Percentiles rank a stretch among this genome's conserved stretches.
phyloP scores from a whole-genome alignment of 495 filamentous ascomycete species.

The Daldinia loculata region DNA sequence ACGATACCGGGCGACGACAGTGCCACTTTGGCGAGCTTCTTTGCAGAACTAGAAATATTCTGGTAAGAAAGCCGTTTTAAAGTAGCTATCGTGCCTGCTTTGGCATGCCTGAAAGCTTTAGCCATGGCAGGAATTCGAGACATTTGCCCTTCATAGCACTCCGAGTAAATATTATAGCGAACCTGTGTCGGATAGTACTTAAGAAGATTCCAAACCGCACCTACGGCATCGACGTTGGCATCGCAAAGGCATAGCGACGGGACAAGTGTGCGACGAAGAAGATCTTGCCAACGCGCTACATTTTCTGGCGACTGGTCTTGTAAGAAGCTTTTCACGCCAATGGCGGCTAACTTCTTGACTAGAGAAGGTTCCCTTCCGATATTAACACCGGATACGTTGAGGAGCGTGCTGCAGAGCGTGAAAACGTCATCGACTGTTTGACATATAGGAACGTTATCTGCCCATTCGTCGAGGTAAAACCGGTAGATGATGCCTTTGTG shows the following conservation, averaged over 20 bases:
- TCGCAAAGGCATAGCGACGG: slow-evolving; percentile 85
- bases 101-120: slow-evolving; percentile 77
- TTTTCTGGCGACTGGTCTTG: slow-evolving; percentile 76
- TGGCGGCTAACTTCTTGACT: slow-evolving; percentile 80
- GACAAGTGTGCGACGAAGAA: slow-evolving; percentile 82
- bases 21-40: slow-evolving; percentile 85
- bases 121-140: slow-evolving; percentile 81
- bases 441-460: slow-evolving; percentile 89
- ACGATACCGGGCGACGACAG: slow-evolving; percentile 89
- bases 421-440: slow-evolving; percentile 92
- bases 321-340: slow-evolving; percentile 77
- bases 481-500: slow-evolving; percentile 78
- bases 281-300: slow-evolving; percentile 74
- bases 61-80: slow-evolving; percentile 86
- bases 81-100: slow-evolving; percentile 77
- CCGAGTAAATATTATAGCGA: slow-evolving; percentile 89
- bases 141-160: slow-evolving; percentile 83
- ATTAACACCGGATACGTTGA: slow-evolving; percentile 85
- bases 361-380: slow-evolving; percentile 83
- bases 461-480: slow-evolving; percentile 98
- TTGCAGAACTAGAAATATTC: slow-evolving; percentile 84
- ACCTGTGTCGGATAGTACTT: slow-evolving; percentile 76
- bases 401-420: slow-evolving; percentile 80
- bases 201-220: slow-evolving; percentile 84
- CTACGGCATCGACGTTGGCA: slow-evolving; percentile 80